phyloP scores from a whole-genome alignment of 345 rosid species.

The Brassica cretica region DNA sequence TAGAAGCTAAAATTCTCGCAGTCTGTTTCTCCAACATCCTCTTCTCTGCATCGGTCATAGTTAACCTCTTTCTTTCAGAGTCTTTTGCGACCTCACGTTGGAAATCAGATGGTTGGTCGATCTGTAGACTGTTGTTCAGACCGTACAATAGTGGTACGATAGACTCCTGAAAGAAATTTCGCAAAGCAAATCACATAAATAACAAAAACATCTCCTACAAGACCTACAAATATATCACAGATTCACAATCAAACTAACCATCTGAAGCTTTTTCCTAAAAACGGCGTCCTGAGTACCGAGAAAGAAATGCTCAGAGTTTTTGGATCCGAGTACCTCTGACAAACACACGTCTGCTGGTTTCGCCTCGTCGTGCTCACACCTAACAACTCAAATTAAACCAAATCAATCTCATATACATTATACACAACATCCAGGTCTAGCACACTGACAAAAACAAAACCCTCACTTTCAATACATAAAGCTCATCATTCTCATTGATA shows the following conservation, averaged over 20 bases:
- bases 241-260: slow-evolving; percentile 44
- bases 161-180: slow-evolving; percentile 55
- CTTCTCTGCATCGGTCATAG: slow-evolving; percentile 54
- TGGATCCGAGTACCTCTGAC: slow-evolving; percentile 57
- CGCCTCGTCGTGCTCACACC: slow-evolving; percentile 77
- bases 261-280: slow-evolving; percentile 64
- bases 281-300: slow-evolving; percentile 81
- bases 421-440: not conserved
- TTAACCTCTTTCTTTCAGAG: slow-evolving; percentile 62
- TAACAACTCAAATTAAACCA: slow-evolving; percentile 30
- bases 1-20: slow-evolving; percentile 37
- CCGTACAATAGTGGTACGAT: slow-evolving; percentile 80
- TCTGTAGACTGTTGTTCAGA: slow-evolving; percentile 69
- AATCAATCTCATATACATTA: slow-evolving; percentile 7
- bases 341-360: slow-evolving; percentile 73
- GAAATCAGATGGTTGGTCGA: slow-evolving; percentile 75
- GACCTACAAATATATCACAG: not conserved
- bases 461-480: not conserved
- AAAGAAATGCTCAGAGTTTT: slow-evolving; percentile 75
- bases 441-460: not conserved
- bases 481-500: not conserved
- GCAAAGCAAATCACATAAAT: not conserved
- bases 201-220: not conserved
- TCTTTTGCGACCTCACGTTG: slow-evolving; percentile 61
- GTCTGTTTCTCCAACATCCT: slow-evolving; percentile 49